Evolutionary conservation across 2,329 filamentous ascomycete species (phyloP).

Genomic region (Xylaria sp.): DNA sequence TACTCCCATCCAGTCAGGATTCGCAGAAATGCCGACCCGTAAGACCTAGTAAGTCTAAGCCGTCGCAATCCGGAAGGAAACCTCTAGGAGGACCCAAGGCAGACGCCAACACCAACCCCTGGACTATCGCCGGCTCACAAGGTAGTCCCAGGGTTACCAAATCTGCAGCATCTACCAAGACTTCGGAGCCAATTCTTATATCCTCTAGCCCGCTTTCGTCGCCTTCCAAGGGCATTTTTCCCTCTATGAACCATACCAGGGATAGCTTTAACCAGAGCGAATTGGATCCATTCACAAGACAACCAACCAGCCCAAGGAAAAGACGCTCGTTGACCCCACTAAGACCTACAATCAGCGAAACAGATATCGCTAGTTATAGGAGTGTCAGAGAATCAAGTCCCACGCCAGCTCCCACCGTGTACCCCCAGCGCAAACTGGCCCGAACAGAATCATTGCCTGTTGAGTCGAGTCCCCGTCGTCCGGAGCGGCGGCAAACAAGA

Average conservation of each 20-base stretch:
- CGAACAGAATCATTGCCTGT: conserved; percentile 47
- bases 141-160: conserved; percentile 51
- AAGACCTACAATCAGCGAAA: conserved; percentile 8
- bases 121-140: conserved; percentile 58
- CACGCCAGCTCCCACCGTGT: conserved; percentile 33
- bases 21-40: conserved; percentile 34
- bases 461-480: conserved; percentile 20
- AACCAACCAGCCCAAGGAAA: conserved; percentile 32
- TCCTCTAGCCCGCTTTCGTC: conserved; percentile 57
- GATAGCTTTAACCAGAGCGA: neutral
- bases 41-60: conserved; percentile 47
- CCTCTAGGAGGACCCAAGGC: conserved; percentile 39
- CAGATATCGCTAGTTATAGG: conserved; percentile 1
- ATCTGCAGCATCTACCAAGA: conserved; percentile 37
- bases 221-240: conserved; percentile 44
- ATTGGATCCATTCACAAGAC: conserved; percentile 14
- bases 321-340: conserved; percentile 37
- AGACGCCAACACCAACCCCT: conserved; percentile 48
- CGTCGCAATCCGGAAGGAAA: conserved; percentile 38
- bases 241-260: conserved; percentile 35
- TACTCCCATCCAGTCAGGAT: conserved; percentile 24
- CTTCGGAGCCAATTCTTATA: conserved; percentile 55
- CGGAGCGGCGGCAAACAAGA: conserved; percentile 13
- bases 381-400: conserved; percentile 33
- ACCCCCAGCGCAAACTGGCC: conserved; percentile 43